Evolutionary conservation across 306 rosid species (phyloP).

Genomic region (Fragaria iinumae): DNA sequence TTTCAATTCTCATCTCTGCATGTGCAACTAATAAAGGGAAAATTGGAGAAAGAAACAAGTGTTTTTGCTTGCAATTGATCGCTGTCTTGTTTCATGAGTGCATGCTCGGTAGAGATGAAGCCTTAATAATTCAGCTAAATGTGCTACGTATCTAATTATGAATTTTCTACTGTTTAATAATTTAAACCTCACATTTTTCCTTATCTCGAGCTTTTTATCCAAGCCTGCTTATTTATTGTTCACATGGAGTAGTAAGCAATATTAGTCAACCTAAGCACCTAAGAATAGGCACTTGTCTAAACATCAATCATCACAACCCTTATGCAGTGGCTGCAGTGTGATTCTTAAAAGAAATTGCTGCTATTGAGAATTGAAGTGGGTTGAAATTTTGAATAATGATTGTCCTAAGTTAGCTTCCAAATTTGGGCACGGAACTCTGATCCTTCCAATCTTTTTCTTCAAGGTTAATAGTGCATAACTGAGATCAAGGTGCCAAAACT

Average conservation of each 20-base stretch:
- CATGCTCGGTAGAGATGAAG: not conserved
- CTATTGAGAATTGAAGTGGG: not conserved
- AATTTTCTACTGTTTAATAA: not conserved
- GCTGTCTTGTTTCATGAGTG: not conserved
- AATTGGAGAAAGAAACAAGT: not conserved
- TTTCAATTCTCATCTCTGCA: not conserved
- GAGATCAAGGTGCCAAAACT: slow-evolving; percentile 11
- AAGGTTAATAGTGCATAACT: not conserved
- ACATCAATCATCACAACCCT: not conserved
- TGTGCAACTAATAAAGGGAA: not conserved
- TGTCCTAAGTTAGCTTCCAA: not conserved
- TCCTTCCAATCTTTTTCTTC: not conserved
- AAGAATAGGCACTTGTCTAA: not conserved
- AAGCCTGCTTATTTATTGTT: not conserved
- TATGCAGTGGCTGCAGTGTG: not conserved
- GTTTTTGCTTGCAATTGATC: not conserved
- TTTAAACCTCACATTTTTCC: not conserved
- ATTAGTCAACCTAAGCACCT: not conserved
- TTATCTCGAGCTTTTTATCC: too few species aligned
- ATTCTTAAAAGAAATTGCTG: not conserved
- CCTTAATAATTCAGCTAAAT: not conserved
- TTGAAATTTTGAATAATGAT: not conserved
- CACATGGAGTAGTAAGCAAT: not conserved
- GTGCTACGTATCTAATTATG: not conserved
- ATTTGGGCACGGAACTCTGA: not conserved